A percentile compares a stretch with the other conserved stretches of the same genome.
These are phyloP conservation scores for Pseudocohnilembus persalinus DNA, from an alignment of 169 alveolate species.

Conservation along the genomic window DNA sequence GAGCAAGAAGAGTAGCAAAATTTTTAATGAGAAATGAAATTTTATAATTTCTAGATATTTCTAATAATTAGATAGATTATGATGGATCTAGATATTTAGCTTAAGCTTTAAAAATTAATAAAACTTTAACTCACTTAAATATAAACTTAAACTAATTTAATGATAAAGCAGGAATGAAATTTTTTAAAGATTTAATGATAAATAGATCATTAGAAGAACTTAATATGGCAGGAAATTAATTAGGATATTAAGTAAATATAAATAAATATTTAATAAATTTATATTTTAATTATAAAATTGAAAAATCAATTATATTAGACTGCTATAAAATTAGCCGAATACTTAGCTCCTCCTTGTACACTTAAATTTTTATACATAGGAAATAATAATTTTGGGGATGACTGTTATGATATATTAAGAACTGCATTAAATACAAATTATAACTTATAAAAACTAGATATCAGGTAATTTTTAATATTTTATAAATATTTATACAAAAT, in stretches of 20 bases:
- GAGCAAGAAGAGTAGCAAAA: slow-evolving; percentile 42
- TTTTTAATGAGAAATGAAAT: slow-evolving; percentile 46
- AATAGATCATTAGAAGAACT: slow-evolving; percentile 29
- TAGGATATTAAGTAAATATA: slow-evolving; percentile 21
- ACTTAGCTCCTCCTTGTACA: not conserved
- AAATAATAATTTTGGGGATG: not conserved
- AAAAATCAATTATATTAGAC: no score
- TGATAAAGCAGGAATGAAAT: slow-evolving; percentile 49
- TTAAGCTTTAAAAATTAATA: slow-evolving; percentile 37
- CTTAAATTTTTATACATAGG: not conserved
- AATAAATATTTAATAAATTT: no score
- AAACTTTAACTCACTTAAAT: slow-evolving; percentile 30
- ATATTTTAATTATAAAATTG: no score
- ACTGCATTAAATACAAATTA: not conserved
- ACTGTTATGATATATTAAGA: not conserved
- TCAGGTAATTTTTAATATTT: not conserved
- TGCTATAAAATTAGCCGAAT: not conserved
- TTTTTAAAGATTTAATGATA: slow-evolving; percentile 30
- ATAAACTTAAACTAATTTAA: slow-evolving; percentile 25
- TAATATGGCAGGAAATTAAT: slow-evolving; percentile 40
- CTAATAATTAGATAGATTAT: slow-evolving; percentile 40
- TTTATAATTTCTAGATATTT: slow-evolving; percentile 30
- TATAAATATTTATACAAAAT: no score
- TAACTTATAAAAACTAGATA: not conserved
- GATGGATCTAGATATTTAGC: slow-evolving; percentile 41